Conservation (phyloP, 75 land plant species). For the Isoetes taiwanensis region DNA sequence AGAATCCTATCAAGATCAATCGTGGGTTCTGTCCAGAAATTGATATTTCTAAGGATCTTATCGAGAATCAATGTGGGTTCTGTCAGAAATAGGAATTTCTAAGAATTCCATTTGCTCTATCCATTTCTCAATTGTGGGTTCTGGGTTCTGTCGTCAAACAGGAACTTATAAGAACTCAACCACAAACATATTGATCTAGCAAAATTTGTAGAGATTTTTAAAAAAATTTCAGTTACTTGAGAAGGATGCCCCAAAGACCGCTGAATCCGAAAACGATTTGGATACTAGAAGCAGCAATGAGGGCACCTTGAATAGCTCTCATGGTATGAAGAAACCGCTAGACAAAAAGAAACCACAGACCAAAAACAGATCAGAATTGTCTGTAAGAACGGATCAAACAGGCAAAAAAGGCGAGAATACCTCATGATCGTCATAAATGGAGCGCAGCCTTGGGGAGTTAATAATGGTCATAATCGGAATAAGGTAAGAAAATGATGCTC, state of each 20-base stretch:
- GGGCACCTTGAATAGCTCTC: slow-evolving; percentile 78
- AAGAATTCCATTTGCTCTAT: too few relatives aligned
- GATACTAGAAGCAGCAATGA: slow-evolving; percentile 49
- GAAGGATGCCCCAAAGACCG: slow-evolving; percentile 59
- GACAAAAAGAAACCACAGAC: not conserved
- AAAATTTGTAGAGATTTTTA: too few relatives aligned
- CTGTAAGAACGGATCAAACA: too few relatives aligned
- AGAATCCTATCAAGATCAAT: too few relatives aligned
- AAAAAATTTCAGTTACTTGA: too few relatives aligned
- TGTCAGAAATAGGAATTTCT: too few relatives aligned
- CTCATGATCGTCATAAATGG: slow-evolving; percentile 37
- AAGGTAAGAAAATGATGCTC: slow-evolving; percentile 57
- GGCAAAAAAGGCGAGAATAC: too few relatives aligned
- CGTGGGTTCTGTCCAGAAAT: too few relatives aligned
- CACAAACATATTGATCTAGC: not conserved
- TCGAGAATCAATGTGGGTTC: not conserved
- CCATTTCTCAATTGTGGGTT: too few relatives aligned
- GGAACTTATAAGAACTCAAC: too few relatives aligned
- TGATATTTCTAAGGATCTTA: slow-evolving; percentile 1
- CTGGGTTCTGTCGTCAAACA: not conserved
- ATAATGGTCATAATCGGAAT: slow-evolving; percentile 55
- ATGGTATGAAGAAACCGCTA: slow-evolving; percentile 61
- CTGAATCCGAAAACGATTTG: slow-evolving; percentile 73
- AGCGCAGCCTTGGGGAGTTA: slow-evolving; percentile 31
- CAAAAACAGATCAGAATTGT: too few relatives aligned